Evolutionary conservation across 148 eudicot genomes (phyloP).

Genomic region (Rhododendron henanense): DNA sequence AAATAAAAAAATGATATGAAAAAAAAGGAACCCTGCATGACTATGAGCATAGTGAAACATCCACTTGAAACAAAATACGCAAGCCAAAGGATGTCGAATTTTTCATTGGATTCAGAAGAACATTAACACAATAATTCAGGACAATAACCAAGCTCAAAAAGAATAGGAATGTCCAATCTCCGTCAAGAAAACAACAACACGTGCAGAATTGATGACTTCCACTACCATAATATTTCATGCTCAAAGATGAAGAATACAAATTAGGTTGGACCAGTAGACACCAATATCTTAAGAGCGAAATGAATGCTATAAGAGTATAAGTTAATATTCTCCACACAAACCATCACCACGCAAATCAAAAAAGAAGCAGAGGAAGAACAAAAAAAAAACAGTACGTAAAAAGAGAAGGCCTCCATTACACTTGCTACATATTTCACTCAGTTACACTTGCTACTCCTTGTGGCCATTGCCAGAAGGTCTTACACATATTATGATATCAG

Average conservation of each 20-base stretch:
- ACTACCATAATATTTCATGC: not conserved
- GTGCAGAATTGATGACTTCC: not conserved
- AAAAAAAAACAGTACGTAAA: not conserved
- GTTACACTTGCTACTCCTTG: not conserved
- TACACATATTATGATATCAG: not conserved
- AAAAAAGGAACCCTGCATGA: not conserved
- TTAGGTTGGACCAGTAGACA: not conserved
- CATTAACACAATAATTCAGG: not conserved
- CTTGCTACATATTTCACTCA: not conserved
- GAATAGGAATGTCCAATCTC: not conserved
- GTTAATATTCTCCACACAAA: too few species aligned
- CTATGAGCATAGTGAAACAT: not conserved
- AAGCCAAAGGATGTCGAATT: not conserved
- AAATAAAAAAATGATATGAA: not conserved
- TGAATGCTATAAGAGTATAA: not conserved
- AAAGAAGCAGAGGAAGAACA: not conserved
- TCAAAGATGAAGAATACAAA: not conserved
- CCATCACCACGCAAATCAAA: not conserved
- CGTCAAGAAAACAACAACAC: not conserved
- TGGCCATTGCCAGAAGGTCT: not conserved
- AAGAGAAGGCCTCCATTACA: not conserved
- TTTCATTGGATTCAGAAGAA: not conserved
- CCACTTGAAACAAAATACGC: not conserved
- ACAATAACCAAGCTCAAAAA: not conserved
- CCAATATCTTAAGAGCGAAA: not conserved